Evolutionary conservation across 176 grass and related monocot genomes (phyloP).

Genomic region (Oryza longistaminata): DNA sequence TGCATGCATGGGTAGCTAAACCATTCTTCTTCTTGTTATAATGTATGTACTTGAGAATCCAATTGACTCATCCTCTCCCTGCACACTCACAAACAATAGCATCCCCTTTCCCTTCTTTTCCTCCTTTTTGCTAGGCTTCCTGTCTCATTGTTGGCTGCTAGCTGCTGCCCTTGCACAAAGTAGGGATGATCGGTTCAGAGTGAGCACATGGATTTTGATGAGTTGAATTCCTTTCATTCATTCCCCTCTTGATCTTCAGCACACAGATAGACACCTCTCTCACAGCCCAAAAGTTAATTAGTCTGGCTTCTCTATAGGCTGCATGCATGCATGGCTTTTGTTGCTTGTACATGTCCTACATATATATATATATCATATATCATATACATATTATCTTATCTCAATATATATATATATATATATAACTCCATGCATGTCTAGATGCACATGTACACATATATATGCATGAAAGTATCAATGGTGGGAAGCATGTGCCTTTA

Average conservation of each 20-base stretch:
- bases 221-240: conserved; percentile 21
- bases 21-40: conserved; percentile 21
- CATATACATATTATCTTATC: neutral
- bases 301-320: neutral
- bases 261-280: conserved; percentile 26
- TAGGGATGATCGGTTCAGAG: conserved; percentile 29
- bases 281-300: conserved; percentile 25
- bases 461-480: conserved; percentile 2
- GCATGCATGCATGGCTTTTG: conserved; percentile 2
- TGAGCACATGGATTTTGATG: conserved; percentile 33
- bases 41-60: conserved; percentile 43
- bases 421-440: neutral
- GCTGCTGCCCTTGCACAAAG: conserved; percentile 28
- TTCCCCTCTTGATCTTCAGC: conserved; percentile 24
- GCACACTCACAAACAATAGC: conserved; percentile 30
- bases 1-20: neutral
- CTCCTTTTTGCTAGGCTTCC: conserved; percentile 27
- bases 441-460: neutral
- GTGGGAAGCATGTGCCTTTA: conserved; percentile 43
- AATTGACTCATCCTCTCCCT: conserved; percentile 33
- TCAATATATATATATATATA: neutral
- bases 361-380: neutral
- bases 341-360: conserved; percentile 23
- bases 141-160: conserved; percentile 31
- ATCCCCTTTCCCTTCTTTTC: conserved; percentile 19